Evolutionary conservation across 2,329 filamentous ascomycete species (phyloP).

Genomic region (Ciborinia camelliae): DNA sequence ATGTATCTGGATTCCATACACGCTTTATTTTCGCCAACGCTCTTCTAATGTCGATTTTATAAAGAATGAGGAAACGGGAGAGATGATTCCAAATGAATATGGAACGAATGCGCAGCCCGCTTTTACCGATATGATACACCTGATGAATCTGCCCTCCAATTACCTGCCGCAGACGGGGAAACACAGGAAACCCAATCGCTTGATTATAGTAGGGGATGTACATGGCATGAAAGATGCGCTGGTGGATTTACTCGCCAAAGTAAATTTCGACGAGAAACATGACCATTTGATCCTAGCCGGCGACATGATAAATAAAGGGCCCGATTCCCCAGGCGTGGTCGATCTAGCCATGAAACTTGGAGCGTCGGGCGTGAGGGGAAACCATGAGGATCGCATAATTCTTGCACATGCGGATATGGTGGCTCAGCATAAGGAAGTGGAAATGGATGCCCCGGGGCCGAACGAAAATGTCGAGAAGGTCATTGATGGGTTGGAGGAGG

Average conservation of each 20-base stretch:
- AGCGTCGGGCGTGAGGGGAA: conserved; percentile 82
- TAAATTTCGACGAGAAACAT: conserved; percentile 56
- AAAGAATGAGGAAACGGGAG: background rate
- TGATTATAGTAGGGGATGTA: conserved; percentile 87
- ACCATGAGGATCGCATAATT: conserved; percentile 88
- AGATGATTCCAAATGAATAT: conserved; percentile 10
- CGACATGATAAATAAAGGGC: conserved; percentile 82
- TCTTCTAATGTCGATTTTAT: background rate
- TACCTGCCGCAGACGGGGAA: conserved; percentile 37
- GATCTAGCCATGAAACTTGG: conserved; percentile 68
- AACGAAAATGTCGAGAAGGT: conserved; percentile 34
- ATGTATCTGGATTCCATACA: conserved; percentile 13
- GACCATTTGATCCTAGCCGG: conserved; percentile 78
- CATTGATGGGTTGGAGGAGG: conserved; percentile 30
- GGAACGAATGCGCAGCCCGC: conserved; percentile 27
- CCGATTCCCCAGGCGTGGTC: conserved; percentile 75
- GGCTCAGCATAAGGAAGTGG: conserved; percentile 34
- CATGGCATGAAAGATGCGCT: conserved; percentile 78
- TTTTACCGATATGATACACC: conserved; percentile 32
- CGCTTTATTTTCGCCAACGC: background rate
- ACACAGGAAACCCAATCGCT: conserved; percentile 48
- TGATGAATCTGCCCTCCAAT: conserved; percentile 33
- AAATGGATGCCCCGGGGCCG: conserved; percentile 27
- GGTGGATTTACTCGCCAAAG: conserved; percentile 61
- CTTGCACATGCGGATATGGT: conserved; percentile 51